Conservation (phyloP, 1,284 basidiomycete genomes). For the Heterobasidion parviporum region DNA sequence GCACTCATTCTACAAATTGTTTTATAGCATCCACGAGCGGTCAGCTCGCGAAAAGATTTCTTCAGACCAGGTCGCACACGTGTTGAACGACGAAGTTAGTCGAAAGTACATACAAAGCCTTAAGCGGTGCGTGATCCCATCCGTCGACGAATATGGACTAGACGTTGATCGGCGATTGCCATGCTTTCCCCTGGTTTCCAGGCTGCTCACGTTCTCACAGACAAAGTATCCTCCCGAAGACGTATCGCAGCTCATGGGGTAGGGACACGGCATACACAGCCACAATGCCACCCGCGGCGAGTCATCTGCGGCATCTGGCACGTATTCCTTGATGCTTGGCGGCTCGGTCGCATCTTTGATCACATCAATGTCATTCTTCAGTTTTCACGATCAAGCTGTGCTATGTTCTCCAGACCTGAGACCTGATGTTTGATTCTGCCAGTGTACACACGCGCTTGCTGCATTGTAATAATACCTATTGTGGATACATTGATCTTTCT, state of each 20-base stretch:
- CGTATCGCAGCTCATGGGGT: conserved; percentile 85
- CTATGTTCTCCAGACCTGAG: neutral
- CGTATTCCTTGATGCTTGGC: neutral
- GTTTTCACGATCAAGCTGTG: neutral
- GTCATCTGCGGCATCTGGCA: too few species aligned
- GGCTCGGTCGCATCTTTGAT: conserved; percentile 2
- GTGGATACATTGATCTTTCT: neutral
- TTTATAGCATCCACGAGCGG: conserved; percentile 87
- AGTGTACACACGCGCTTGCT: neutral
- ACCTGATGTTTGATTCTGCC: neutral
- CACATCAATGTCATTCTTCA: neutral
- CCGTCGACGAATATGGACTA: conserved; percentile 1
- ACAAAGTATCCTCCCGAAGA: conserved; percentile 91
- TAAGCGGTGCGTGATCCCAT: conserved; percentile 59
- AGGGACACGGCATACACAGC: neutral
- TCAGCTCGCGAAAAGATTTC: conserved; percentile 97
- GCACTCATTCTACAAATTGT: neutral
- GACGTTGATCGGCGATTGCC: conserved; percentile 1
- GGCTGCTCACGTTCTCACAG: conserved; percentile 89
- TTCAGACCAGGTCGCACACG: conserved; percentile 94
- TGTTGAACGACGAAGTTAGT: conserved; percentile 97
- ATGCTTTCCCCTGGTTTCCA: conserved; percentile 19
- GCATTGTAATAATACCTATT: conserved; percentile 1
- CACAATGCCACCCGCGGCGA: neutral
- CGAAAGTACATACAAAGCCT: conserved; percentile 98